phyloP scores from a whole-genome alignment of 129 eudicot species.

The Lactuca saligna region DNA sequence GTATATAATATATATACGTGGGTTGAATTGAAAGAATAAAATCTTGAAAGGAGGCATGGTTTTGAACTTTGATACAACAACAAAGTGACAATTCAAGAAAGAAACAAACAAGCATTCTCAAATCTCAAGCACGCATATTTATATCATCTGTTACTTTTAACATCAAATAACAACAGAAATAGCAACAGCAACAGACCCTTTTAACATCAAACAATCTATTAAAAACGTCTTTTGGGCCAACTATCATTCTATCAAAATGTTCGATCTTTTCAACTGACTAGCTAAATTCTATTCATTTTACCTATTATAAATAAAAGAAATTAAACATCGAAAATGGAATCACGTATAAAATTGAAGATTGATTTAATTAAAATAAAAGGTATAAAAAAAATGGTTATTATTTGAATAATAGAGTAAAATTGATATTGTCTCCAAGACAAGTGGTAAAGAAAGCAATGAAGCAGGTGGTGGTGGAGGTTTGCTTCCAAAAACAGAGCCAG shows the following conservation, averaged over 20 bases:
- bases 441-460: slow-evolving; percentile 15
- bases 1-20: slow-evolving; percentile 7
- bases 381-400: neutral
- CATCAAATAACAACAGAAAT: neutral
- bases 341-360: neutral
- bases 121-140: neutral
- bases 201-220: neutral
- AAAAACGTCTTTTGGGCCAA: too few species aligned
- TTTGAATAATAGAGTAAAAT: neutral
- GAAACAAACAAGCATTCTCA: slow-evolving; percentile 19
- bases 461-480: slow-evolving; percentile 13
- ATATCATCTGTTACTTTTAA: slow-evolving; percentile 15
- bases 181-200: too few species aligned
- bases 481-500: slow-evolving; percentile 29
- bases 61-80: slow-evolving; percentile 25
- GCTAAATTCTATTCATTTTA: too few species aligned
- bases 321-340: neutral
- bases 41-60: slow-evolving; percentile 29
- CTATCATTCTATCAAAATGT: neutral
- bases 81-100: slow-evolving; percentile 22
- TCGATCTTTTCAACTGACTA: neutral
- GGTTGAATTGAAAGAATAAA: slow-evolving; percentile 32
- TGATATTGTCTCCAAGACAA: slow-evolving; percentile 13
- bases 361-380: neutral
- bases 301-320: too few species aligned